Base-by-base conservation (phyloP, 2,329 filamentous ascomycete species). In the Cladophialophora yegresii region DNA sequence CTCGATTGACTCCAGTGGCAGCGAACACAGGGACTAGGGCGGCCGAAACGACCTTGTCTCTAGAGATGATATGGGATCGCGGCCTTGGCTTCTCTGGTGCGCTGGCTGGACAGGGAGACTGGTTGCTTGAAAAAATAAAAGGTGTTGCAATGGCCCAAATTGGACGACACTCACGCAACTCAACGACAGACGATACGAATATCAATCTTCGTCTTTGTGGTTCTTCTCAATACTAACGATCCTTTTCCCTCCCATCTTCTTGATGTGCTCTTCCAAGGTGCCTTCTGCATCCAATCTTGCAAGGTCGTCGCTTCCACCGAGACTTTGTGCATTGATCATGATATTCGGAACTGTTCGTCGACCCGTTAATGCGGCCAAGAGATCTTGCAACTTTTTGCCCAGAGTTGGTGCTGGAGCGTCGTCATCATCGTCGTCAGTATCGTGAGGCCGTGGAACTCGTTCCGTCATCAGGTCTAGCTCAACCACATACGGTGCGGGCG, bases 341-440 rank as follows among this genome's bases (percentile, higher is more conserved):
- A 98, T 84, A 74, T 99, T 99, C 16, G 95, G 95, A 0, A 99
- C 95, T 0, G 95, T 99, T 65, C 81, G 83, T 56, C 93, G 85
- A 51, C 90, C 90, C 0, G 95, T 98, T 74, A 85, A 89, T 65
- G 87, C 84, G 16, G 77, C 83, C 9, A 99, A 81, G 20, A 86
- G 83, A 9, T 83, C 84, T 77, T 99, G 95, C 49, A 99, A 78
- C 61, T 85, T 78, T 1, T 79, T 73, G 40, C 93, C 95, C 12
- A 96, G 82, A 0, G 87, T 85, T 74, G 68, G 62, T 4, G 54
- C 50, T 9, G 66, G 61, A 13, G 53, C 49, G 30, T 63, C 63
- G 33, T 67, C 67, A 23, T 62, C 59, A 36, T 64, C 63, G 5
- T 65, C 64, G 5, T 65, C 64, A 45, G 61, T 63, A 4, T 33